Conservation (phyloP, 164 flowering plant species). For the Magnolia officinalis region DNA sequence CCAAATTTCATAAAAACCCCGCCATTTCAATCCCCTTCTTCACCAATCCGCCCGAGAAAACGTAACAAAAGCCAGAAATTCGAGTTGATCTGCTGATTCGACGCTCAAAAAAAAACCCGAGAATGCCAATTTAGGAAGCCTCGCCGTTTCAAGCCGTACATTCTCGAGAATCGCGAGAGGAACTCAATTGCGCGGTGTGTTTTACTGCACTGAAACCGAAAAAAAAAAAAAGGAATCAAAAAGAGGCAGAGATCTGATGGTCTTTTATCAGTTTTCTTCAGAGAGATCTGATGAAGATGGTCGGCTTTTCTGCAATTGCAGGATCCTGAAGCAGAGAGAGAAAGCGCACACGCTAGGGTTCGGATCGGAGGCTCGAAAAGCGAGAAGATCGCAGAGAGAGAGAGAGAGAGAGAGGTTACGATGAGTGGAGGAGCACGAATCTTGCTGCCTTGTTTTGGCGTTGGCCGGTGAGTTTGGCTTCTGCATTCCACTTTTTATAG, state of each 20-base stretch:
- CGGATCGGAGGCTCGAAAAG: constrained; percentile 8
- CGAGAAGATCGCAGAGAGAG: constrained; percentile 12
- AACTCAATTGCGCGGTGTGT: background rate
- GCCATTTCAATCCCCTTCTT: background rate
- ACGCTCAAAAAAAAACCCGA: background rate
- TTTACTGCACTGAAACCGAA: constrained; percentile 38
- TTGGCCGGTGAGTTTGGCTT: constrained; percentile 6
- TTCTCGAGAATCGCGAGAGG: constrained; percentile 8
- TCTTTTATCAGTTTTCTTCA: background rate
- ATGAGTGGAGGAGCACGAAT: constrained; percentile 42
- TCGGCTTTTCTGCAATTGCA: background rate
- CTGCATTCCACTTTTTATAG: constrained; percentile 6
- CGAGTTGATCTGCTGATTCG: background rate
- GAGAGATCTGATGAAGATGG: background rate
- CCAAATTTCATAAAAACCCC: background rate
- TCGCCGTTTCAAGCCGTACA: constrained; percentile 2
- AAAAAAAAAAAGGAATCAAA: constrained; percentile 18
- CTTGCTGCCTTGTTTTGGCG: constrained; percentile 19
- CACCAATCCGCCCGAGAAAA: background rate
- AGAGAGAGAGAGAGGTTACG: constrained; percentile 11
- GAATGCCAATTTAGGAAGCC: background rate
- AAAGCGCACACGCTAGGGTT: background rate
- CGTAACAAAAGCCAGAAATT: background rate
- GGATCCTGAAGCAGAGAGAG: background rate
- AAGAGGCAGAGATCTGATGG: constrained; percentile 10